Evolutionary conservation across 208 protist species (phyloP), one percentile per base, ranked within the genome.

Genomic region (Acanthamoeba divionensis): DNA sequence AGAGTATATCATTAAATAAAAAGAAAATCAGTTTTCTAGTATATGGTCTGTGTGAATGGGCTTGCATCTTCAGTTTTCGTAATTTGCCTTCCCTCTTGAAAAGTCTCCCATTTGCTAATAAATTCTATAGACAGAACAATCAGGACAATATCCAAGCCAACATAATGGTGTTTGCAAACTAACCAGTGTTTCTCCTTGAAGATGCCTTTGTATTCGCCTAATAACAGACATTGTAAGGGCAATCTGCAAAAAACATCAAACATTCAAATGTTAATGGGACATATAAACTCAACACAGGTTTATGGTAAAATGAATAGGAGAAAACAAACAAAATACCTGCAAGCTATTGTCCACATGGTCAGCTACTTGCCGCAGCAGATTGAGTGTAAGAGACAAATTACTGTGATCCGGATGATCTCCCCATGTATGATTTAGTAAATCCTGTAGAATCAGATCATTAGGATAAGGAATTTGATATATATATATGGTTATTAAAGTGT

Each of bases 71-170:
- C 48, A 82, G n/a, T 2, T 50, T 44, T 5, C 71, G 8, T 44
- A 82, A 82, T 50, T 82, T 82, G 36, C 71, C 71, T 33, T 82
- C 71, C 26, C 44, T 82, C 47, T 82, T 82, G 71, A 82, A 82
- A 12, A 82, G 24, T 7, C 45, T 13, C 18, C n/a, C 36, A 0
- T 26, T 36, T 21, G 54, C 71, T 36, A 82, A 13, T 6, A 82
- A 57, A 44, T 57, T 24, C 71, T 82, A 15, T 54, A 69, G 12
- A 10, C 18, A 31, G 31, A 0, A 24, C 44, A 9, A 54, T 4
- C 31, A 79, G 8, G n/a, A 48, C 33, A 24, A 67, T 31, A 75
- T 52, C 31, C 6, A 47, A 75, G 31, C 36, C 26, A 67, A 31
- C 10, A 67, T n/a, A n/a, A n/a, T n/a, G n/a, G n/a, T n/a, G n/a